A percentile compares a stretch with the other conserved stretches of the same genome.
Evolutionary conservation across 768 basidiomycete genomes (phyloP).

Genomic region (Phlegmacium glaucopus): DNA sequence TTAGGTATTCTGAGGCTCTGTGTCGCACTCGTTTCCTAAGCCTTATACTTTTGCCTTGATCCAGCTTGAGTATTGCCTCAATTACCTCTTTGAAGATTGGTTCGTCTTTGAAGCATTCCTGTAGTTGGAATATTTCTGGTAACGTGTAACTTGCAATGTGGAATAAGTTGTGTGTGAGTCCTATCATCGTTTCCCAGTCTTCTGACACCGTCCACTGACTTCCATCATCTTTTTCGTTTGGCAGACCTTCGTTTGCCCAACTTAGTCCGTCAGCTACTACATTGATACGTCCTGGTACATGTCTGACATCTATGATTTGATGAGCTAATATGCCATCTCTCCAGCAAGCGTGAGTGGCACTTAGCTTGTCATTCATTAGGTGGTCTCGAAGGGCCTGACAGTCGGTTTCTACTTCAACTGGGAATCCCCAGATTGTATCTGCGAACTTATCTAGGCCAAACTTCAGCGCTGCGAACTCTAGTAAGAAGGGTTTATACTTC

Average conservation of each 20-base stretch:
- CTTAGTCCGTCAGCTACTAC: conserved; percentile 25
- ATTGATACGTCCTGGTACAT: too few relatives aligned
- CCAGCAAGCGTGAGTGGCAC: conserved; percentile 28
- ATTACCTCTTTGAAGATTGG: conserved; percentile 12
- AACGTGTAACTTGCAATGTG: not conserved
- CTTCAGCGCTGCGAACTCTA: too few relatives aligned
- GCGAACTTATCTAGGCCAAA: conserved; percentile 29
- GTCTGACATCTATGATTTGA: too few relatives aligned
- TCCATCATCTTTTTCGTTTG: conserved; percentile 14
- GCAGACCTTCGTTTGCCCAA: conserved; percentile 11
- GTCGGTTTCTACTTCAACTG: conserved; percentile 28
- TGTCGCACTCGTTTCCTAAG: conserved; percentile 15
- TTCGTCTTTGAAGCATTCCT: conserved; percentile 12
- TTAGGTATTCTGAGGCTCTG: conserved; percentile 17
- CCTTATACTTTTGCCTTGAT: conserved; percentile 6
- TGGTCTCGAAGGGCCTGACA: conserved; percentile 29
- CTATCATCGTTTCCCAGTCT: conserved; percentile 16
- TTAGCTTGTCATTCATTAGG: conserved; percentile 23
- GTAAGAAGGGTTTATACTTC: conserved; percentile 27
- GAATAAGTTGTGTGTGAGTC: conserved; percentile 17
- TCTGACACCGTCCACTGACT: conserved; percentile 24
- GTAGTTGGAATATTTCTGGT: not conserved
- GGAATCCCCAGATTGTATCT: conserved; percentile 21
- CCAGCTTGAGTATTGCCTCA: conserved; percentile 7
- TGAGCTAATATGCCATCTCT: conserved; percentile 24